phyloP scores from a whole-genome alignment of 164 flowering plant genomes.

The Stephania cephalantha region DNA sequence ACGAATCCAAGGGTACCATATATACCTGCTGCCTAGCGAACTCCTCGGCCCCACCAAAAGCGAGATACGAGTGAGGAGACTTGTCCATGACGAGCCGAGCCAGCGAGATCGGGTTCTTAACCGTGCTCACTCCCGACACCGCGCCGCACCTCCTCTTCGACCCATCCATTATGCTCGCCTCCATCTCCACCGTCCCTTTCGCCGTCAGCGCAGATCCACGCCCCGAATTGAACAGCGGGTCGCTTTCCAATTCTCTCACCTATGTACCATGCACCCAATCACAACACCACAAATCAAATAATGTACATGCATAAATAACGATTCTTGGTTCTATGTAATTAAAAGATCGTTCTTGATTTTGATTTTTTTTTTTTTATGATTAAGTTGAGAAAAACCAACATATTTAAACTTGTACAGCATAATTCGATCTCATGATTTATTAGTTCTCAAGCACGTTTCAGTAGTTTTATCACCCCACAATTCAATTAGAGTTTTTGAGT shows the following conservation, averaged over 20 bases:
- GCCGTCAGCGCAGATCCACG: slow-evolving; percentile 91
- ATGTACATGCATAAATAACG: too few species aligned
- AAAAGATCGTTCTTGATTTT: too few species aligned
- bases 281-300: not conserved
- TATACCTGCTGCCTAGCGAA: slow-evolving; percentile 75
- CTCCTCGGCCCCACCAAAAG: slow-evolving; percentile 85
- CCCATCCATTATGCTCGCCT: slow-evolving; percentile 98
- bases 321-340: too few species aligned
- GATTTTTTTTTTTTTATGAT: too few species aligned
- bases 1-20: not conserved
- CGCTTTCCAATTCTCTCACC: slow-evolving; percentile 83
- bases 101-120: slow-evolving; percentile 84
- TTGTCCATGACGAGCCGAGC: slow-evolving; percentile 98
- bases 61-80: slow-evolving; percentile 92
- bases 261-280: slow-evolving; percentile 11
- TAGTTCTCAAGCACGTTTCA: too few species aligned
- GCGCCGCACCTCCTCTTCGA: slow-evolving; percentile 73
- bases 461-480: too few species aligned
- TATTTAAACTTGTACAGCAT: too few species aligned
- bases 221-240: slow-evolving; percentile 90
- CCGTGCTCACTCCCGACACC: slow-evolving; percentile 86
- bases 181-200: slow-evolving; percentile 96
- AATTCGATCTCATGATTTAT: too few species aligned
- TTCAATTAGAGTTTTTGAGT: too few species aligned
- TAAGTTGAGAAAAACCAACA: too few species aligned